These are phyloP conservation scores for Fraxinus excelsior DNA, from an alignment of 257 asterid species.

Conservation along the genomic window DNA sequence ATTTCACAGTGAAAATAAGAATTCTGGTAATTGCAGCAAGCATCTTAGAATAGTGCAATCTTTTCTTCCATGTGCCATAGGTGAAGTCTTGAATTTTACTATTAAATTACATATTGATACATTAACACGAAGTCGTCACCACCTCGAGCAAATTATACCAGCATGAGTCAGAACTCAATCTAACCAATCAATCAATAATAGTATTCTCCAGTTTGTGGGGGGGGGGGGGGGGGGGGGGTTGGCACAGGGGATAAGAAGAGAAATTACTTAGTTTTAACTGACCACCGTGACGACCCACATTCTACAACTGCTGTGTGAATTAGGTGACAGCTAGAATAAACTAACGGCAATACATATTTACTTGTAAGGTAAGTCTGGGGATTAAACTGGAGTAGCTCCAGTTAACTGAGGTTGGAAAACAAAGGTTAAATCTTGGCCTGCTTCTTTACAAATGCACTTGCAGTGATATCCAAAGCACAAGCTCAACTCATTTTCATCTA, in stretches of 20 bases:
- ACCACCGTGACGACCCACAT: neutral
- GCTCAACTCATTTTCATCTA: neutral
- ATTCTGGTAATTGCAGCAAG: neutral
- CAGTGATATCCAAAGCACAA: neutral
- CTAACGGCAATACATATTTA: neutral
- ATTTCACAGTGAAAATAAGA: neutral
- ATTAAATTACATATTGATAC: neutral
- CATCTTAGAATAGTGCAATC: neutral
- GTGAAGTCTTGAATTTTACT: slow-evolving; percentile 11
- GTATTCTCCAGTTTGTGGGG: neutral
- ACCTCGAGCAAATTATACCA: neutral
- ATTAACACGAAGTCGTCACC: slow-evolving; percentile 2
- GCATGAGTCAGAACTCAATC: neutral
- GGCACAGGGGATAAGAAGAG: neutral
- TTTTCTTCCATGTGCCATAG: slow-evolving; percentile 3
- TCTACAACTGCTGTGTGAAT: neutral
- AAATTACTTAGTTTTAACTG: neutral
- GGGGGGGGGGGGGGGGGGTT: no score
- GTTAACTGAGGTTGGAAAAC: neutral
- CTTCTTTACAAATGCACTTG: neutral
- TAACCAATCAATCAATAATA: slow-evolving; percentile 11
- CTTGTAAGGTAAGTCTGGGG: neutral
- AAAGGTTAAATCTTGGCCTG: neutral
- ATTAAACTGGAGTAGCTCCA: neutral
- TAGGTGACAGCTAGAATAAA: neutral